Percentiles rank a stretch among this genome's conserved stretches.
Evolutionary conservation across 1,139 yeast genomes (phyloP).

Genomic region (Blastobotrys ciferrii): DNA sequence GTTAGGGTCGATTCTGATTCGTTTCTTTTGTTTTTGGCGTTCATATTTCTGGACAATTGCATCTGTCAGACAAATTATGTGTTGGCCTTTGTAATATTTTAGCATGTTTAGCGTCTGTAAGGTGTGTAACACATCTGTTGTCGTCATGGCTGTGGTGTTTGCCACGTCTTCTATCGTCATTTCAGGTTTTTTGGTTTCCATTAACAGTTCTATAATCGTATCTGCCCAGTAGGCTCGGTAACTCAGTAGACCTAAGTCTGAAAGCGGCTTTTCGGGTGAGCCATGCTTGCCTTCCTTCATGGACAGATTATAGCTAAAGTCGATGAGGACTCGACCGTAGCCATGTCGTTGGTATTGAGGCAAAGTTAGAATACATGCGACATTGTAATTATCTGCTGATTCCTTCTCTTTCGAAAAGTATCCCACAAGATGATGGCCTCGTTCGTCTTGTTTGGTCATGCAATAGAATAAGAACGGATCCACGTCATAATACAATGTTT

Average conservation of each 20-base stretch:
- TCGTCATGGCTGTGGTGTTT: constrained; percentile 85
- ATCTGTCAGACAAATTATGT: constrained; percentile 85
- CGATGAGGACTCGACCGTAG: constrained; percentile 85
- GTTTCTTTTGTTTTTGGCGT: constrained; percentile 66
- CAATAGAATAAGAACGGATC: constrained; percentile 95
- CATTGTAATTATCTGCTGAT: constrained; percentile 56
- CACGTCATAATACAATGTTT: constrained; percentile 92
- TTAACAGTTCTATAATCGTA: constrained; percentile 68
- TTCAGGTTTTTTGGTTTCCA: constrained; percentile 61
- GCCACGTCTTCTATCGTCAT: constrained; percentile 93
- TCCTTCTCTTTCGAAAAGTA: constrained; percentile 94
- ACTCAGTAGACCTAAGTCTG: constrained; percentile 88
- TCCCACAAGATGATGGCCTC: constrained; percentile 94
- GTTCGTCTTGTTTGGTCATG: constrained; percentile 84
- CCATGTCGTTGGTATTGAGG: constrained; percentile 98
- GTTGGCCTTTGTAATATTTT: constrained; percentile 93
- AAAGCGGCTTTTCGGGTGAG: constrained; percentile 94
- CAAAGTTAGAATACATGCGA: constrained; percentile 91
- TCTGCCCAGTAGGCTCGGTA: constrained; percentile 98
- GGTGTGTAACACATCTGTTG: constrained; percentile 92
- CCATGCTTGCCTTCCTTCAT: constrained; percentile 87
- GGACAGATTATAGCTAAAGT: constrained; percentile 87
- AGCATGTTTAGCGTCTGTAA: constrained; percentile 86
- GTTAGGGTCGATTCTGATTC: constrained; percentile 71
- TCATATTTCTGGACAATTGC: constrained; percentile 78